Evolutionary conservation across 257 asterid genomes (phyloP), one percentile per base, ranked within the genome.

Genomic region (Primulina eburnea): DNA sequence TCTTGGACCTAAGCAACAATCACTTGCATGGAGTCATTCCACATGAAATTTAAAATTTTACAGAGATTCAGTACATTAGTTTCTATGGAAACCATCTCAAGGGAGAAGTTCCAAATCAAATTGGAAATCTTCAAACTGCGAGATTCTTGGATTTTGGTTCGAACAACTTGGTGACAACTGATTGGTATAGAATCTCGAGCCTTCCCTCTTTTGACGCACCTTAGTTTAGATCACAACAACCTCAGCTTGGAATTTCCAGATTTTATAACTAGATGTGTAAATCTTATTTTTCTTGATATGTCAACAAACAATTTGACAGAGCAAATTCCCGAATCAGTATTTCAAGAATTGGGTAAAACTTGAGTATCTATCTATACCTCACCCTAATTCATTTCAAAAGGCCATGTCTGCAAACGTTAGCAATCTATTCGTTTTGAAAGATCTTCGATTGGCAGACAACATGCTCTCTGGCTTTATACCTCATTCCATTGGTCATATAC

Each of bases 1-100:
- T 65, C 82, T 69, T 90, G 85, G 98, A 92, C 84, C 67, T 92
- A 34, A 74, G 96, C 76, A 79, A 68, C 82, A 92, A 92, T 40
- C 1, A 68, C 4, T 72, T 90, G 0, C 78, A 5, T 0, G 84
- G 64, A 12, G 0, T 73, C 61, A 76, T 90, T 73, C 97, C 98
- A 7, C 35, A 77, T 14, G 88, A 88, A 78, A 87, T 90, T 52
- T 95, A 88, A 2, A 77, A 67, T 14, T 73, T 92, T 83, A 82
- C 47, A 33, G 80, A 72, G 72, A 68, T 92, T 59, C 77, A 60
- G 24, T 71, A 73, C 79, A 63, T 92, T n/a, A 83, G 82, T 69
- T 74, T 92, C 6, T 30, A 30, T 30, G 6, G 34, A 4, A 30
- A 30, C 34, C 34, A 30, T 30, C 34, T 30, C 34, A 5, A 30